Evolutionary conservation across 768 basidiomycete genomes (phyloP).

Genomic region (Leccinum variicolor): DNA sequence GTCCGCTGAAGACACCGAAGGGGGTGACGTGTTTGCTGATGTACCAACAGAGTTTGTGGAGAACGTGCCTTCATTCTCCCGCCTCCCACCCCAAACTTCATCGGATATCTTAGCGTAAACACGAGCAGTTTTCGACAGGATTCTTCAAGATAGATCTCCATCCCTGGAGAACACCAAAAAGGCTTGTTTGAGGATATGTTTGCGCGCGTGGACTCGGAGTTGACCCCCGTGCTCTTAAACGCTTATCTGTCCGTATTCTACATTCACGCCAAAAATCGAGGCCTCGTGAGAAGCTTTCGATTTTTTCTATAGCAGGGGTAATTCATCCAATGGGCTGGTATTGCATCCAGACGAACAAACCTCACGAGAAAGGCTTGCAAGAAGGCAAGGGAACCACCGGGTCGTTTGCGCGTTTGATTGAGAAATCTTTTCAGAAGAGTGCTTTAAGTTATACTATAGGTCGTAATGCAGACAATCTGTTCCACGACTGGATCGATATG

Average conservation of each 20-base stretch:
- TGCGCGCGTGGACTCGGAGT: constrained; percentile 39
- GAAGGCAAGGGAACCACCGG: constrained; percentile 19
- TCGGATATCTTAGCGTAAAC: constrained; percentile 73
- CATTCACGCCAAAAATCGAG: constrained; percentile 49
- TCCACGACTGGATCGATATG: not conserved
- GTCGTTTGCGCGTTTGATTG: constrained; percentile 49
- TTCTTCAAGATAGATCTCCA: constrained; percentile 42
- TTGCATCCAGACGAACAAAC: constrained; percentile 50
- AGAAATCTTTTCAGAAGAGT: constrained; percentile 63
- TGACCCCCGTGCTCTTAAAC: constrained; percentile 66
- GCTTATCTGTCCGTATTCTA: constrained; percentile 81
- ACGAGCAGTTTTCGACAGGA: constrained; percentile 57
- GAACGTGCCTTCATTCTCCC: constrained; percentile 32
- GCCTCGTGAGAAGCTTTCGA: constrained; percentile 48
- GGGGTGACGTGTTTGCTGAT: not conserved
- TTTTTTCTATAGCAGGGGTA: constrained; percentile 41
- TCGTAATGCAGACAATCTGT: constrained; percentile 6
- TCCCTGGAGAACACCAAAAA: not conserved
- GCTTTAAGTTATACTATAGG: constrained; percentile 61
- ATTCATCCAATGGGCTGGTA: constrained; percentile 3
- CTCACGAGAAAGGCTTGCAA: constrained; percentile 42
- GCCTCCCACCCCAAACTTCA: constrained; percentile 67
- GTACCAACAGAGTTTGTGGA: constrained; percentile 2
- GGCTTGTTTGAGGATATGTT: constrained; percentile 43
- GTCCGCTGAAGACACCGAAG: constrained; percentile 3